Evolutionary conservation across 2,329 filamentous ascomycete species (phyloP).

Genomic region (Cladorrhinum sp.): DNA sequence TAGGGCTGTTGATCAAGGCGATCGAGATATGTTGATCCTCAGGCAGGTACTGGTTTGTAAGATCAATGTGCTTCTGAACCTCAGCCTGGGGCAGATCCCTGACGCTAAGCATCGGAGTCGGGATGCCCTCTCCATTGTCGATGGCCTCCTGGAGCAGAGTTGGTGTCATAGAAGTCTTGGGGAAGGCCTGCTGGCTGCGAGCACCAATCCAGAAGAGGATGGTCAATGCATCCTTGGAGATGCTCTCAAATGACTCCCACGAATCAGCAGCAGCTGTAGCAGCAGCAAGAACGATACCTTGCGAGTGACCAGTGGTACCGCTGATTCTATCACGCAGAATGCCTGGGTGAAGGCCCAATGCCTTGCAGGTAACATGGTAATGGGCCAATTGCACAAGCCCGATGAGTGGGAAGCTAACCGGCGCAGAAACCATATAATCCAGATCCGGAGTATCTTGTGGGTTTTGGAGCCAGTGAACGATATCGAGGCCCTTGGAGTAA

Average conservation of each 20-base stretch:
- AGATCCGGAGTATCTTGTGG: slow-evolving; percentile 86
- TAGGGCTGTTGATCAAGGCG: slow-evolving; percentile 92
- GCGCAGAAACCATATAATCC: slow-evolving; percentile 91
- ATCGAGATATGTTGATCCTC: slow-evolving; percentile 90
- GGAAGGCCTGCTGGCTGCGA: slow-evolving; percentile 95
- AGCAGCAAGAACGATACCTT: slow-evolving; percentile 91
- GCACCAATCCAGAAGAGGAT: slow-evolving; percentile 99
- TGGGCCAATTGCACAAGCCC: slow-evolving; percentile 94
- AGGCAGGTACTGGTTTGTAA: slow-evolving; percentile 93
- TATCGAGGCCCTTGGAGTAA: slow-evolving; percentile 93
- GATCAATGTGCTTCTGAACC: slow-evolving; percentile 94
- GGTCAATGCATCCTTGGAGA: slow-evolving; percentile 75
- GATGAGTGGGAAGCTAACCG: slow-evolving; percentile 93
- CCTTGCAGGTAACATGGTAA: slow-evolving; percentile 91
- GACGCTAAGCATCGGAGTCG: slow-evolving; percentile 97
- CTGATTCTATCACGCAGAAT: slow-evolving; percentile 79
- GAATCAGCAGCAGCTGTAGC: slow-evolving; percentile 85
- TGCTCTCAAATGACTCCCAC: slow-evolving; percentile 87
- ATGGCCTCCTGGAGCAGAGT: slow-evolving; percentile 88
- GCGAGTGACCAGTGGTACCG: slow-evolving; percentile 92
- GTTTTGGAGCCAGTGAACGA: slow-evolving; percentile 89
- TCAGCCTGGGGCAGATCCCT: slow-evolving; percentile 84
- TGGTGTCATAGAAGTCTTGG: slow-evolving; percentile 87
- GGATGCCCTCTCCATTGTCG: slow-evolving; percentile 90
- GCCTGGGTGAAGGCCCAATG: slow-evolving; percentile 83